Evolutionary conservation across 352 stramenopile genomes (phyloP).

Genomic region (Pythium biforme): DNA sequence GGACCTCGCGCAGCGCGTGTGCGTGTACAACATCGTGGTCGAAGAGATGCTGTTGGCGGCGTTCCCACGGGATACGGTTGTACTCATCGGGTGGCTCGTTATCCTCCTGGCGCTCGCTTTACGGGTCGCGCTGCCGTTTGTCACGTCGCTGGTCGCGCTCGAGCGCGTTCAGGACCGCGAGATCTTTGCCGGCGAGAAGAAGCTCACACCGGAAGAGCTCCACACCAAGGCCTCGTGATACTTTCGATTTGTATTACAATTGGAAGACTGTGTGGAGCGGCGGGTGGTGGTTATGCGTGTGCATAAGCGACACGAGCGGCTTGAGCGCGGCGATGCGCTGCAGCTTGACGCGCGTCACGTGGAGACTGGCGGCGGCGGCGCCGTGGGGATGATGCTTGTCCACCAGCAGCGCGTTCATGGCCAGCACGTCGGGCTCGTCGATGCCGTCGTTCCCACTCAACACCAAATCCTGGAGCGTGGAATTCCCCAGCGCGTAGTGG

Average conservation of each 20-base stretch:
- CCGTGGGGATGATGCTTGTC: constrained; percentile 35
- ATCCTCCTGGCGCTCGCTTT: constrained; percentile 36
- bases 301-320: background rate
- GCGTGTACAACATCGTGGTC: constrained; percentile 73
- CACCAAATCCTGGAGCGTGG: constrained; percentile 54
- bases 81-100: constrained; percentile 56
- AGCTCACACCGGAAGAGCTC: background rate
- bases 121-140: constrained; percentile 43
- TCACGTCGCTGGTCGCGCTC: constrained; percentile 54
- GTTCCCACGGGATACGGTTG: constrained; percentile 52
- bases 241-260: constrained; percentile 15
- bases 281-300: no score
- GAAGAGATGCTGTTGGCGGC: constrained; percentile 63
- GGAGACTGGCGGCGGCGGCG: constrained; percentile 33
- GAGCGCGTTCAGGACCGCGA: constrained; percentile 37
- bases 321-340: constrained; percentile 46
- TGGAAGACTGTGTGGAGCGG: constrained; percentile 23
- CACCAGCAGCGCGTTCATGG: constrained; percentile 41
- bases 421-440: constrained; percentile 31
- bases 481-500: constrained; percentile 56
- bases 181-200: constrained; percentile 11
- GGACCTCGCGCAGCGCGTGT: constrained; percentile 39
- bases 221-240: constrained; percentile 27
- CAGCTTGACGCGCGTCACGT: constrained; percentile 64
- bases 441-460: constrained; percentile 65